A percentile compares a stretch with the other conserved stretches of the same genome.
phyloP scores from a whole-genome alignment of 179 eudicot genomes.

The Gypsophila paniculata region DNA sequence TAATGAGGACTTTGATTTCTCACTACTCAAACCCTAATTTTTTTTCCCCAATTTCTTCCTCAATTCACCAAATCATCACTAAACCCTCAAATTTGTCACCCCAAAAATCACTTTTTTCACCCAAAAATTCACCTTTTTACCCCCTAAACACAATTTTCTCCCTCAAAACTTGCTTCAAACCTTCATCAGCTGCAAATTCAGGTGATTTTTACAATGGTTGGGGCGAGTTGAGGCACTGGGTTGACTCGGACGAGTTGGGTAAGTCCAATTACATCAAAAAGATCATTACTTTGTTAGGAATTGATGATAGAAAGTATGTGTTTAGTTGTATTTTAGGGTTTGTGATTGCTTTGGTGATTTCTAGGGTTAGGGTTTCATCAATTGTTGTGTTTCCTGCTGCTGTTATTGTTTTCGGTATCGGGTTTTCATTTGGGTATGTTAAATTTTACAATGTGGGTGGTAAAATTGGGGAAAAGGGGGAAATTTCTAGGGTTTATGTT shows the following conservation, averaged over 20 bases:
- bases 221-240: slow-evolving; percentile 48
- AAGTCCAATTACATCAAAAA: slow-evolving; percentile 54
- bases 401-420: slow-evolving; percentile 63
- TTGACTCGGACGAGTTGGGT: slow-evolving; percentile 39
- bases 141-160: slow-evolving; percentile 22
- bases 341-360: slow-evolving; percentile 70
- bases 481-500: slow-evolving; percentile 28
- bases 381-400: slow-evolving; percentile 72
- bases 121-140: slow-evolving; percentile 21
- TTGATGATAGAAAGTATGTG: slow-evolving; percentile 61
- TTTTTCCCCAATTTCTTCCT: slow-evolving; percentile 27
- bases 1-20: slow-evolving; percentile 39
- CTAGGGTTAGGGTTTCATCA: slow-evolving; percentile 81
- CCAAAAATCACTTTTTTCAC: slow-evolving; percentile 18
- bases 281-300: slow-evolving; percentile 49
- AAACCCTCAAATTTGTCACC: slow-evolving; percentile 14
- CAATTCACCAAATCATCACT: neutral
- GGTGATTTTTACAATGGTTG: slow-evolving; percentile 51
- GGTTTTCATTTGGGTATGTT: slow-evolving; percentile 73
- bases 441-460: slow-evolving; percentile 34
- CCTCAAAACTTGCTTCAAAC: slow-evolving; percentile 22
- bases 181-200: slow-evolving; percentile 30
- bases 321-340: slow-evolving; percentile 72
- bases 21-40: slow-evolving; percentile 18
- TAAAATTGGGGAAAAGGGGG: slow-evolving; percentile 39